Base-by-base conservation (phyloP, 352 stramenopile genomes). In the Plasmopara muralis region DNA sequence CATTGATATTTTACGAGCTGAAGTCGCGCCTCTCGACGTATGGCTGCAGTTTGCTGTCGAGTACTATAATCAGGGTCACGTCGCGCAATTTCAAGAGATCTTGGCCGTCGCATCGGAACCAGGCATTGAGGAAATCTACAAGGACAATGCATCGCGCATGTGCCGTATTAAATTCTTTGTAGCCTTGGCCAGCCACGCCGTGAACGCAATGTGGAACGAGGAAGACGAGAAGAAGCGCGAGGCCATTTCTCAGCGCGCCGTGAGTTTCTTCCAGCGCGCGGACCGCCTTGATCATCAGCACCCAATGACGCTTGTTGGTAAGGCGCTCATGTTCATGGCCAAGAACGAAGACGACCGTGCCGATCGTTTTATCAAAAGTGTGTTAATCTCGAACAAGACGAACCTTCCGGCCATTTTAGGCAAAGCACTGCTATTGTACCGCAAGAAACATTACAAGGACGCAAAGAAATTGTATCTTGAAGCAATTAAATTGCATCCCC, bases 391-490 rank as follows among this genome's bases (percentile, higher is more conserved):
- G 6, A 85, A 94, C 62, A 89, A 88, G 55, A 86, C 81, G 16
- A 93, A 95, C 55, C 59, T 96, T 25, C 80, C 87, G 14, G 87
- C 87, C 12, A 88, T 94, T 16, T 57, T 96, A 25, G 87, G 83
- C 42, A 87, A 89, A 49, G 83, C 87, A 30, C 55, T 93, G 74
- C 69, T 95, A 46, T 61, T 95, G 28, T 89, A 95, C 55, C 81
- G 87, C 47, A 85, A 85, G 47, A 95, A 93, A 45, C 91, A 95
- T 62, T 94, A 85, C 47, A 68, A 74, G 6, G 85, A 87, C n/a
- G 88, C 92, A 31, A 95, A 95, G 65, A 90, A 96, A 49, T 69
- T 95, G 20, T 98, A 97, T 61, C 73, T 92, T 15, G 84, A 97
- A 34, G 95, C 95, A 0, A 98, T 99, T 53, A 89, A 88, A 55